Conservation (phyloP, 148 eudicot species). For the Pouteria glomerata region DNA sequence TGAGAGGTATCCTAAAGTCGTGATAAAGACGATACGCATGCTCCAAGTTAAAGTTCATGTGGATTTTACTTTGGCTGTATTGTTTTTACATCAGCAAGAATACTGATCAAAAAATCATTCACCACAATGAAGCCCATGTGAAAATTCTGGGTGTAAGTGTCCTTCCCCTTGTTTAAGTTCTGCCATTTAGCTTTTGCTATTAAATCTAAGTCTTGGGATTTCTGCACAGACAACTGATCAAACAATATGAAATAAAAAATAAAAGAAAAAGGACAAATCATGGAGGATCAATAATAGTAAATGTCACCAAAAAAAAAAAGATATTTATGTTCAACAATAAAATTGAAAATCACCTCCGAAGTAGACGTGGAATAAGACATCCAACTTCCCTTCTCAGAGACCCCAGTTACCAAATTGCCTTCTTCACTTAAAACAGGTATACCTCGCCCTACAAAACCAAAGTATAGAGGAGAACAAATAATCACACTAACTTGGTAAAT, state of each 20-base stretch:
- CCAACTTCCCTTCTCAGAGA: constrained; percentile 45
- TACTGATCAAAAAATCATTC: neutral
- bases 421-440: constrained; percentile 81
- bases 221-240: too few relatives aligned
- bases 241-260: neutral
- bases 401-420: constrained; percentile 57
- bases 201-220: neutral
- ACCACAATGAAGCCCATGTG: neutral
- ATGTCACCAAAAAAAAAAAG: neutral
- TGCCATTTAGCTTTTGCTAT: neutral
- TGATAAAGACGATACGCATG: neutral
- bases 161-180: neutral
- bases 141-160: neutral
- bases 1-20: neutral
- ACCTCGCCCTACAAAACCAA: constrained; percentile 56
- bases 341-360: constrained; percentile 51
- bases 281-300: neutral
- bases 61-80: neutral
- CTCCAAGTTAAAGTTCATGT: neutral
- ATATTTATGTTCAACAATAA: neutral
- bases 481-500: neutral
- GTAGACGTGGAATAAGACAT: constrained; percentile 42
- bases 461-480: neutral
- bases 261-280: neutral
- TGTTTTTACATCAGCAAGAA: neutral